Conservation (phyloP, 306 rosid genomes). For the Cicer yamashitae region DNA sequence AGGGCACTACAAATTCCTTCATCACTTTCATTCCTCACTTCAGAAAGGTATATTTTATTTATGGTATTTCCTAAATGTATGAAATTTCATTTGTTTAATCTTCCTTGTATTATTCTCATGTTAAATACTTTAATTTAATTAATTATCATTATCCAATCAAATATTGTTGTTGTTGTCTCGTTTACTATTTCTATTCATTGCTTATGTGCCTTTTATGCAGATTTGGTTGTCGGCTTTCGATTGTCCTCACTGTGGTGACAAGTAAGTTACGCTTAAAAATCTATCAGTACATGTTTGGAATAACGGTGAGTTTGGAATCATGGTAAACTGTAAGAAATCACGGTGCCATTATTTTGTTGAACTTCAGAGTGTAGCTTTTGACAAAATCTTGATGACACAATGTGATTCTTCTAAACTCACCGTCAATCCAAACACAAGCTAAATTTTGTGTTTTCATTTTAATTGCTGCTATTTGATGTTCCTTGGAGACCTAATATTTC, state of each 20-base stretch:
- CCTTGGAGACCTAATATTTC: not conserved
- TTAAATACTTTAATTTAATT: not conserved
- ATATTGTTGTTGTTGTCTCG: not conserved
- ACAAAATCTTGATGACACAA: too few species aligned
- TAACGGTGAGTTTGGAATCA: too few species aligned
- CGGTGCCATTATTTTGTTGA: too few species aligned
- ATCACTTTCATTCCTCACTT: not conserved
- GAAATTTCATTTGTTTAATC: not conserved
- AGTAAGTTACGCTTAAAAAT: not conserved
- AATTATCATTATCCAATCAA: not conserved
- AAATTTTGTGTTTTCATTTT: not conserved
- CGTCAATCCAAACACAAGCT: too few species aligned
- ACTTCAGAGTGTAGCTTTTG: too few species aligned
- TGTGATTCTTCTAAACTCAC: too few species aligned
- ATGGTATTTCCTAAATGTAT: not conserved
- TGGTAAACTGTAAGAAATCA: too few species aligned
- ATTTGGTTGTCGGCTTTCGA: not conserved
- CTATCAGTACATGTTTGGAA: too few species aligned
- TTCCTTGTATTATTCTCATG: not conserved
- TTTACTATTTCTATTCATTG: not conserved
- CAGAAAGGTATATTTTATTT: not conserved
- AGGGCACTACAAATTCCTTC: not conserved
- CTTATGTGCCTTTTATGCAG: not conserved
- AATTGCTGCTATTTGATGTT: not conserved
- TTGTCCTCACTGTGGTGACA: constrained; percentile 13